Evolutionary conservation across 1,284 basidiomycete species (phyloP).

Genomic region (Schizophyllum commune): DNA sequence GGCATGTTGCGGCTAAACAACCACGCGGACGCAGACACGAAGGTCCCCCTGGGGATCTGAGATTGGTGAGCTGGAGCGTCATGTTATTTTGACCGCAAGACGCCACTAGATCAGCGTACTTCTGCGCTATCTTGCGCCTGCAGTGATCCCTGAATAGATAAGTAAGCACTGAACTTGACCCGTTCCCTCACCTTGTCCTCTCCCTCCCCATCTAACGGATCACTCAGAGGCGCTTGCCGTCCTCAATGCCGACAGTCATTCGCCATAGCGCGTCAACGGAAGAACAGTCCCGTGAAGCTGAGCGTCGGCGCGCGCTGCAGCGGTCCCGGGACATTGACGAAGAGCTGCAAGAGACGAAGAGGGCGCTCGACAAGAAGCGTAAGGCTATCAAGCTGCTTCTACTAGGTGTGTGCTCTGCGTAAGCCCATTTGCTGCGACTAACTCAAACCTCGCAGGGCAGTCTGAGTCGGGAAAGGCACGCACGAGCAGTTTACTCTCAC

Average conservation of each 20-base stretch:
- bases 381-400: slow-evolving; percentile 57
- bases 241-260: not conserved
- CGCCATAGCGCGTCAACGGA: slow-evolving; percentile 30
- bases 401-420: slow-evolving; percentile 37
- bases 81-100: not conserved
- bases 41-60: not conserved
- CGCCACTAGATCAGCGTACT: not conserved
- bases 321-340: slow-evolving; percentile 52
- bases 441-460: slow-evolving; percentile 36
- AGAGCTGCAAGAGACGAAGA: slow-evolving; percentile 41
- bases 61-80: not conserved
- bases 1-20: not conserved
- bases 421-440: not conserved
- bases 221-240: not conserved
- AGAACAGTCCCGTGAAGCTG: slow-evolving; percentile 33
- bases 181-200: not conserved
- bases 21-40: not conserved
- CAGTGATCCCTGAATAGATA: not conserved
- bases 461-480: slow-evolving; percentile 58
- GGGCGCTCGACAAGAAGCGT: slow-evolving; percentile 42
- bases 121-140: not conserved
- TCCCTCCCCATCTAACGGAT: not conserved
- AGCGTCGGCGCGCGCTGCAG: slow-evolving; percentile 36
- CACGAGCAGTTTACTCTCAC: not conserved
- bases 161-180: not conserved